Conservation (phyloP, 805 yeast species). For the Kluyveromyces nonfermentans region DNA sequence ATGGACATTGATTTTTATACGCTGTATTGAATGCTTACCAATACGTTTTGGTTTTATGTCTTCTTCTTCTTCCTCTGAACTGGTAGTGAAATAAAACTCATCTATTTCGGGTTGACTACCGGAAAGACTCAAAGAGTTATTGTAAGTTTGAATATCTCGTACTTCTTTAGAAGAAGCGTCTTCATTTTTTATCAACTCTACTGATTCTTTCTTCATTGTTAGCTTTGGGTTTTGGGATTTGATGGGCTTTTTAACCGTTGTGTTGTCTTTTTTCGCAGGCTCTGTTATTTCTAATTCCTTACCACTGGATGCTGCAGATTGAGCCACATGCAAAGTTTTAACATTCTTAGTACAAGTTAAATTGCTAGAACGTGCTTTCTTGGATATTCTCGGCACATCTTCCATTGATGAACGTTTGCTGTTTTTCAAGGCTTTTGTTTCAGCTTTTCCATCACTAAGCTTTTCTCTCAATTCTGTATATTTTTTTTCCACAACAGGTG, state of each 20-base stretch:
- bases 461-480: slow-evolving; percentile 9
- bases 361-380: background rate
- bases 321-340: background rate
- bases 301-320: background rate
- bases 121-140: background rate
- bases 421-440: background rate
- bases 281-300: background rate
- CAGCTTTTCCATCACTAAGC: slow-evolving; percentile 4
- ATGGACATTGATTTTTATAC: slow-evolving; percentile 27
- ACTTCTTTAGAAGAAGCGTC: background rate
- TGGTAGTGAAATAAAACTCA: slow-evolving; percentile 23
- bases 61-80: slow-evolving; percentile 23
- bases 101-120: slow-evolving; percentile 3
- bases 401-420: background rate
- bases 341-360: background rate
- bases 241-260: background rate
- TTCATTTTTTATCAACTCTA: background rate
- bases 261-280: slow-evolving; percentile 1
- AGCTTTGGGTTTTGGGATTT: background rate
- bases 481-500: slow-evolving; percentile 12
- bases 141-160: background rate
- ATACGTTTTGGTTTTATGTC: slow-evolving; percentile 8
- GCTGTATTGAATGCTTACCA: slow-evolving; percentile 17
- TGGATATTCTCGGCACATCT: background rate
- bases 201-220: background rate